Evolutionary conservation across 306 rosid species (phyloP).

Genomic region (Cucurbita argyrosperma): DNA sequence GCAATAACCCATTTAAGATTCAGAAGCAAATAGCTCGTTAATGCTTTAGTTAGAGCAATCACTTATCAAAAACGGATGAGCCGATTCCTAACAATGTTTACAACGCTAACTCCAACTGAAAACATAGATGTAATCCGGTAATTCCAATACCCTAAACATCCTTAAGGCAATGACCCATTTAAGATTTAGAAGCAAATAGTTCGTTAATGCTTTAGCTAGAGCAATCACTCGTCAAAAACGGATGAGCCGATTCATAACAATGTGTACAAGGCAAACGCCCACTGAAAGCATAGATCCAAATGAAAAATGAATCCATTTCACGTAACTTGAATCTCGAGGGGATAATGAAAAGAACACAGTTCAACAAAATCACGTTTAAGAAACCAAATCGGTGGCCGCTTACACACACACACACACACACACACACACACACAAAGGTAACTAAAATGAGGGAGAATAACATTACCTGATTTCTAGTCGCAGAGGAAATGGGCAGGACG

Average conservation of each 20-base stretch:
- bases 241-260: too few relatives aligned
- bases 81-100: too few relatives aligned
- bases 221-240: neutral
- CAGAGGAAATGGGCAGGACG: neutral
- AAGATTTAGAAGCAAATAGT: neutral
- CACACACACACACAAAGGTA: neutral
- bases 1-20: neutral
- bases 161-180: neutral
- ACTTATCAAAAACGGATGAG: neutral
- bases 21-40: neutral
- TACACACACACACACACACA: too few relatives aligned
- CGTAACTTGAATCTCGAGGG: neutral
- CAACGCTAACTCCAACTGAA: too few relatives aligned
- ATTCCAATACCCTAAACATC: neutral
- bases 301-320: neutral
- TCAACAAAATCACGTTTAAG: neutral
- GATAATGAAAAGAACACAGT: neutral
- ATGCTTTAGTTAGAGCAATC: neutral
- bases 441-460: neutral
- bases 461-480: neutral
- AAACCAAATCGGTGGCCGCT: neutral
- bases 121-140: neutral
- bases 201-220: neutral
- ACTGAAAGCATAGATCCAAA: neutral
- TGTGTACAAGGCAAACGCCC: neutral